Base-by-base conservation (phyloP, 495 filamentous ascomycete species). In the Parmelia sp. region DNA sequence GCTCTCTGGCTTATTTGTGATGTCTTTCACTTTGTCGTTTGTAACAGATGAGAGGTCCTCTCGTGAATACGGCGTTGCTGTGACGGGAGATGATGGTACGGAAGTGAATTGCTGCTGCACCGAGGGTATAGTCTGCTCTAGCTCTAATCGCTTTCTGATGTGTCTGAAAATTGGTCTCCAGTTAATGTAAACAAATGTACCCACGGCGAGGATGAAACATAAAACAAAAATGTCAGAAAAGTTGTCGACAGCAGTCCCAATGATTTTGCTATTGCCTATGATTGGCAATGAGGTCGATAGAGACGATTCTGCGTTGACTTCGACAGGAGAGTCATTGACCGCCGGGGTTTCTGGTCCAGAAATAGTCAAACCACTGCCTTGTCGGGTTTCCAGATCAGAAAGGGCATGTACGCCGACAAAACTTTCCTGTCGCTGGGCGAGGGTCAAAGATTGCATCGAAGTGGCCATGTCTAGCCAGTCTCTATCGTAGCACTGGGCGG, bases 401-500 rank as follows among this genome's bases (percentile, higher is more conserved):
- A 83, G 69, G 3, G 75, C 75, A 65, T 84, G 82, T 29, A 84
- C 82, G n/a, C 82, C 82, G 15, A 78, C 78, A 29, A 84, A 68
- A 0, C 76, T 77, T 67, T 83, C 76, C 49, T 78, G 76, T 55
- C 79, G 78, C 58, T 82, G 79, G 15, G 63, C 63, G n/a, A 75
- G 69, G 29, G 67, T 77, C 73, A 75, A 56, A 74, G 76, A 12
- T 74, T 77, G 68, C 67, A 68, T 47, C 70, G 77, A 67, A 76
- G 76, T 63, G 8, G 62, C 69, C 25, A 29, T 39, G 27, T 67
- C 66, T 14, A 75, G 72, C 73, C 82, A 86, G 47, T 87, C 88
- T 58, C 82, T 78, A 45, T 79, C 79, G 65, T 88, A 86, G 67
- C 85, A 86, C 60, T 81, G 79, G 2, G 92, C 92, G 64, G 78